Evolutionary conservation across 805 yeast species (phyloP).

Genomic region (Saccharomyces mikatae): DNA sequence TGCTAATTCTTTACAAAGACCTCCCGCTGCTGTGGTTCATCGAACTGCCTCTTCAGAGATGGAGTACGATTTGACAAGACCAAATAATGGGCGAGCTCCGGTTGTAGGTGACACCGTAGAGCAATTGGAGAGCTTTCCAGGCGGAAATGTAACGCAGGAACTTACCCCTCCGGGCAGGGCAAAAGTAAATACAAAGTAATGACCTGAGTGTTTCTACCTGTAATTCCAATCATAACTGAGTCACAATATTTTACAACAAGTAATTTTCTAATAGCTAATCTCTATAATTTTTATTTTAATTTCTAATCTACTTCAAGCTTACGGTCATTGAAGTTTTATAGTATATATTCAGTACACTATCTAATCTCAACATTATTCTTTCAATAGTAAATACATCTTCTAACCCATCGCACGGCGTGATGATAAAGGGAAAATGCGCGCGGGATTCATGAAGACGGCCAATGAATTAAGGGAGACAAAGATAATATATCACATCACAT

Average conservation of each 20-base stretch:
- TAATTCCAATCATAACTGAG: too few species aligned
- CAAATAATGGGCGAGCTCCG: slow-evolving; percentile 2
- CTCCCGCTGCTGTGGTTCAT: slow-evolving; percentile 11
- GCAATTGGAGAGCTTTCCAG: not conserved
- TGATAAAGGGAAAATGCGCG: not conserved
- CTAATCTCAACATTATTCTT: not conserved
- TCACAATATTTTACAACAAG: not conserved
- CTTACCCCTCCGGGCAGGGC: not conserved
- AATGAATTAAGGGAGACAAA: not conserved
- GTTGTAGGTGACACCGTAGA: not conserved
- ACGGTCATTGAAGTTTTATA: not conserved
- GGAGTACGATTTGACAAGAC: slow-evolving; percentile 7
- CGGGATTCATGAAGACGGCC: not conserved
- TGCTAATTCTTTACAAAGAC: slow-evolving; percentile 12
- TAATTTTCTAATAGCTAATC: not conserved
- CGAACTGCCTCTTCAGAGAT: slow-evolving; percentile 3
- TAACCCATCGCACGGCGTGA: not conserved
- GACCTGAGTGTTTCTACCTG: not conserved
- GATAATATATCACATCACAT: not conserved
- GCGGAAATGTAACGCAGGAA: not conserved
- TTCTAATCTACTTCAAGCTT: not conserved
- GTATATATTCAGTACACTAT: not conserved
- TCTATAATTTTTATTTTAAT: not conserved
- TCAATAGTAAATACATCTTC: not conserved
- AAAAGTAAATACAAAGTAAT: not conserved